Evolutionary conservation across 2,329 filamentous ascomycete species (phyloP), one percentile per base, ranked within the genome.

Genomic region (Xylaria sp.): DNA sequence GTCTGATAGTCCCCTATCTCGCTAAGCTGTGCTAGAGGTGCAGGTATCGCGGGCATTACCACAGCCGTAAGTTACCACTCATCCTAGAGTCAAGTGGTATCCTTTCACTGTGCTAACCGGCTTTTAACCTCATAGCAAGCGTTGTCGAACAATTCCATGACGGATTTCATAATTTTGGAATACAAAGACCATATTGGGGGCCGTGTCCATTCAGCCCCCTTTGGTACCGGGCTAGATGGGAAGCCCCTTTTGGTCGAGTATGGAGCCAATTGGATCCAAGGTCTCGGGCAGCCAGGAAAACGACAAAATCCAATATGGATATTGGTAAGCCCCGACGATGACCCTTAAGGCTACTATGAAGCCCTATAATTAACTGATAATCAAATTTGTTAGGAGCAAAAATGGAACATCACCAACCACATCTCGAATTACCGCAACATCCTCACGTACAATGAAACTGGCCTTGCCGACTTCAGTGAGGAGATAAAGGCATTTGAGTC

Each of bases 101-200:
- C 42, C 42, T 45, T 12, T 4, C 42, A 4, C 4, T 14, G 42
- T 45, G 14, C 4, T 45, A 11, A n/a, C 42, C 12, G 14, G 17
- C n/a, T n/a, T n/a, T n/a, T n/a, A 11, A 27, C 12, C 34, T n/a
- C 36, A 0, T 11, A 57, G 54, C 54, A 57, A 57, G 34, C 54
- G 14, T 57, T 57, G 21, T 57, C 54, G 12, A 57, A 57, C 19
- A 30, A 57, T 57, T 57, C 54, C 34, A n/a, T 57, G 39, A 57
- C 54, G 17, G 54, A 57, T 57, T 57, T 57, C 54, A 8, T 57
- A 45, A 57, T 57, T 42, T 34, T 57, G 12, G 54, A 57, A 57
- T 57, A 57, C 54, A 45, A 57, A n/a, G 54, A 45, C 14, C 54
- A 45, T 45, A 45, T 57, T n/a, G 54, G 54, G 21, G 54, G 54